A percentile compares a stretch with the other conserved stretches of the same genome.
phyloP scores from a whole-genome alignment of 805 yeast genomes.

The Yamadazyma laniorum region DNA sequence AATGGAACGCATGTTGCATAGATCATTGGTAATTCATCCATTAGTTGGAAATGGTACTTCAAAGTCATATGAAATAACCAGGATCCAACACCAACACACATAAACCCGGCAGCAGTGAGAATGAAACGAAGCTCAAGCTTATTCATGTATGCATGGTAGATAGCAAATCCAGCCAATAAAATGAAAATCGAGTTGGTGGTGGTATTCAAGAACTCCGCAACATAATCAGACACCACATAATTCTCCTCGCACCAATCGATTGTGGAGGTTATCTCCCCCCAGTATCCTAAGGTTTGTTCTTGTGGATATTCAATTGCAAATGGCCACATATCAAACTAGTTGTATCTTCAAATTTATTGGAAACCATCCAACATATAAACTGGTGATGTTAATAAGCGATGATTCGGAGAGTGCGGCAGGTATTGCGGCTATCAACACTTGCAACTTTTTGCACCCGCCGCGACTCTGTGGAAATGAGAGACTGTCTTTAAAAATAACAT shows the following conservation, averaged over 20 bases:
- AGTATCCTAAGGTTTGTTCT: slow-evolving; percentile 55
- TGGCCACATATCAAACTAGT: slow-evolving; percentile 41
- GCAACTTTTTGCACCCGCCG: slow-evolving; percentile 8
- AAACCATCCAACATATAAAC: neutral
- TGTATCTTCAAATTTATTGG: too few species aligned
- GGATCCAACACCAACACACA: slow-evolving; percentile 86
- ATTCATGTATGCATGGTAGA: slow-evolving; percentile 58
- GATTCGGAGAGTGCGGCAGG: too few species aligned
- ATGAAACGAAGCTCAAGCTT: slow-evolving; percentile 68
- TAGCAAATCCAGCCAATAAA: slow-evolving; percentile 57
- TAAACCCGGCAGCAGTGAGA: slow-evolving; percentile 73
- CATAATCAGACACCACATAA: slow-evolving; percentile 78
- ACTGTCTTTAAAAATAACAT: too few species aligned
- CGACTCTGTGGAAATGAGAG: too few species aligned
- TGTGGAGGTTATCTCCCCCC: slow-evolving; percentile 90
- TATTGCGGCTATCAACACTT: too few species aligned
- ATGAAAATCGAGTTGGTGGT: slow-evolving; percentile 65
- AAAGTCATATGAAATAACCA: slow-evolving; percentile 98
- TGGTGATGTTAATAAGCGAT: neutral
- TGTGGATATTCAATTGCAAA: slow-evolving; percentile 56
- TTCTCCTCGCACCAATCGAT: slow-evolving; percentile 99
- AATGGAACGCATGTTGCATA: slow-evolving; percentile 96
- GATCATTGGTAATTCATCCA: slow-evolving; percentile 97
- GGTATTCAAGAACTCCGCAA: slow-evolving; percentile 91
- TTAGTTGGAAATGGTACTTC: slow-evolving; percentile 79